phyloP scores from a whole-genome alignment of 1,139 yeast genomes.

The Blastobotrys aristatus region DNA sequence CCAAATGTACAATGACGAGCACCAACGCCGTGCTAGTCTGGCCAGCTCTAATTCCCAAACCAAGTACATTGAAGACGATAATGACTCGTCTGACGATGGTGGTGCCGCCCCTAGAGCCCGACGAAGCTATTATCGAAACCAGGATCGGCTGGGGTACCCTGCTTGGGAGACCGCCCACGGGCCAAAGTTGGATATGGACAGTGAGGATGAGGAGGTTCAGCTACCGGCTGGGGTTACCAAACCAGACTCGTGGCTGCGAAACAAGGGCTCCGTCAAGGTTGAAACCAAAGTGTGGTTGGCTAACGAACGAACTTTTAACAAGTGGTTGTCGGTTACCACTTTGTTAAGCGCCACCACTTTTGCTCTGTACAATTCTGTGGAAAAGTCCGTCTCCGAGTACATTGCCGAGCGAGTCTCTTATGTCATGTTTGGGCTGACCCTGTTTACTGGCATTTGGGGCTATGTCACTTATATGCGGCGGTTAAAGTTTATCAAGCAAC shows the following conservation, averaged over 20 bases:
- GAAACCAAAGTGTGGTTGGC: slow-evolving; percentile 99
- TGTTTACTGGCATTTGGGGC: slow-evolving; percentile 88
- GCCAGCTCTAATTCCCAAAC: slow-evolving; percentile 13
- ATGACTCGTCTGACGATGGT: slow-evolving; percentile 30
- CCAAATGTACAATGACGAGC: slow-evolving; percentile 14
- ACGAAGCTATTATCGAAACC: background rate
- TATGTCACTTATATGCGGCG: slow-evolving; percentile 70
- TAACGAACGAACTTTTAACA: slow-evolving; percentile 91
- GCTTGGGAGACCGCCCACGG: slow-evolving; percentile 18
- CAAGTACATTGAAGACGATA: slow-evolving; percentile 21
- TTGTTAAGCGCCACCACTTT: slow-evolving; percentile 83
- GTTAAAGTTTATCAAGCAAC: slow-evolving; percentile 64
- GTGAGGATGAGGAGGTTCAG: slow-evolving; percentile 82
- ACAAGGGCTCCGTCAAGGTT: slow-evolving; percentile 86
- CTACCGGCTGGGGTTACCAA: slow-evolving; percentile 86
- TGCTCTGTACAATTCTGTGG: slow-evolving; percentile 73
- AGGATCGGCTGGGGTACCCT: slow-evolving; percentile 18
- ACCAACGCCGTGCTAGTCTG: slow-evolving; percentile 8
- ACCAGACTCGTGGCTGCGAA: slow-evolving; percentile 74
- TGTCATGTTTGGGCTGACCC: slow-evolving; percentile 69
- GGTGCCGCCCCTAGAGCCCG: slow-evolving; percentile 13
- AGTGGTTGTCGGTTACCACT: slow-evolving; percentile 93
- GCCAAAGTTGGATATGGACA: slow-evolving; percentile 55
- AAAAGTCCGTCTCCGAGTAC: slow-evolving; percentile 44
- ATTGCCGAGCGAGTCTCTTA: slow-evolving; percentile 58